Base-by-base conservation (phyloP, 805 yeast genomes). In the Wickerhamomyces sydowiorum region DNA sequence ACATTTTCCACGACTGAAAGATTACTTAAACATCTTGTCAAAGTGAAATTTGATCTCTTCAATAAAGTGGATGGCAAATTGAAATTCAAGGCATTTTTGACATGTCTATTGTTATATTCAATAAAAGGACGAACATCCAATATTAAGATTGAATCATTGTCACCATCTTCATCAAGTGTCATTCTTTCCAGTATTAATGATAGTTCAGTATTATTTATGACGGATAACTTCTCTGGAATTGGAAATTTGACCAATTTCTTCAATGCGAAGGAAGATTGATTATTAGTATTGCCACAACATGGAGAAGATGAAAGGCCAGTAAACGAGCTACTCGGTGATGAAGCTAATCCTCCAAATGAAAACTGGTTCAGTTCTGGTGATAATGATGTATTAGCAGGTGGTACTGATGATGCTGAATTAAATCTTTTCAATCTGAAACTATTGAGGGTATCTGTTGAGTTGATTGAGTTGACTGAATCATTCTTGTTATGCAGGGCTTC, bases 61-160 rank as follows among this genome's bases (percentile, higher is more conserved):
- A 90, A 65, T 33, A 90, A 67, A 0, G 97, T 90, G n/a, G 96
- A 83, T 2, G 98, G 97, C 13, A 90, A 64, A 60, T 95, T 86
- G 29, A 91, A 73, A 57, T 87, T 87, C 36, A 86, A 67, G 1
- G 97, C 75, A 33, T 73, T 67, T 4, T 52, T 54, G 12, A 91
- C 61, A 47, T 82, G 88, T 3, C 70, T 56, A 45, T 69, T 73
- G 34, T 80, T 72, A 57, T 67, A 87, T 43, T 86, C 91, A 20
- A 85, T 80, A 56, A 80, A 87, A 0, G 96, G 86, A 42, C 98
- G 67, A 10, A 85, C 81, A 58, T 90, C 98, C 14, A 88, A 65
- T 3, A 84, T 53, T n/a, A 86, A 51, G 5, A 72, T 46, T 32
- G 55, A 56, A 13, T 39, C 40, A 21, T 14, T 14, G 1, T 21